Conservation (phyloP, 768 basidiomycete species). For the Auricularia cornea region DNA sequence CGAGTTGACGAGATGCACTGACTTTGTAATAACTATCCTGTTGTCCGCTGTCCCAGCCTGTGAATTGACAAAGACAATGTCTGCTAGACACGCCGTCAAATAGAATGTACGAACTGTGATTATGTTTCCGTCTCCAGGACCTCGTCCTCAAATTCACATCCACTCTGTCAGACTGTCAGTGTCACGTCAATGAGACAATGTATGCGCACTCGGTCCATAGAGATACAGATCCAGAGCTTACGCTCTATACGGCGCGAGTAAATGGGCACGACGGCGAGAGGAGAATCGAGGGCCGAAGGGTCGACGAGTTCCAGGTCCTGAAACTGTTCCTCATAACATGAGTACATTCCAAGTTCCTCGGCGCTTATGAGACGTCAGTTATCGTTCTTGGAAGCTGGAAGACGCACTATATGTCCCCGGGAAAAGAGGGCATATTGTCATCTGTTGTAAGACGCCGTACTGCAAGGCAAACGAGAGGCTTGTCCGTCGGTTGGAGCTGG, state of each 20-base stretch:
- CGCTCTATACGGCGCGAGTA: neutral
- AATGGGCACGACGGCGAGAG: neutral
- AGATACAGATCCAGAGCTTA: neutral
- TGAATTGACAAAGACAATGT: no score
- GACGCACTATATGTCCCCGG: slow-evolving; percentile 18
- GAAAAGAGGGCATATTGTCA: slow-evolving; percentile 13
- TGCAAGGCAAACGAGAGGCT: slow-evolving; percentile 5
- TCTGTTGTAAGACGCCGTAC: slow-evolving; percentile 6
- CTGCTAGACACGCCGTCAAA: no score
- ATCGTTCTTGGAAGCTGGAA: neutral
- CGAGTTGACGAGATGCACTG: no score
- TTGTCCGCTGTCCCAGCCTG: no score
- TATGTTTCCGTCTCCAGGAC: no score
- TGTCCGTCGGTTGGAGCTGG: neutral
- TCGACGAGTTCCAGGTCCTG: slow-evolving; percentile 12
- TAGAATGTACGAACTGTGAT: no score
- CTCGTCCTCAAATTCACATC: no score
- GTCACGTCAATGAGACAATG: no score
- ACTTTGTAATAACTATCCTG: no score
- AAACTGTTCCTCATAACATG: slow-evolving; percentile 14
- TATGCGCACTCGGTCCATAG: neutral
- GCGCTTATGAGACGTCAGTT: slow-evolving; percentile 9
- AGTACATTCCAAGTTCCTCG: slow-evolving; percentile 14
- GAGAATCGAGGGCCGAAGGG: neutral
- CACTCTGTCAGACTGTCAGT: no score